Evolutionary conservation across 2,329 filamentous ascomycete genomes (phyloP).

Genomic region (Escovopsis sp.): DNA sequence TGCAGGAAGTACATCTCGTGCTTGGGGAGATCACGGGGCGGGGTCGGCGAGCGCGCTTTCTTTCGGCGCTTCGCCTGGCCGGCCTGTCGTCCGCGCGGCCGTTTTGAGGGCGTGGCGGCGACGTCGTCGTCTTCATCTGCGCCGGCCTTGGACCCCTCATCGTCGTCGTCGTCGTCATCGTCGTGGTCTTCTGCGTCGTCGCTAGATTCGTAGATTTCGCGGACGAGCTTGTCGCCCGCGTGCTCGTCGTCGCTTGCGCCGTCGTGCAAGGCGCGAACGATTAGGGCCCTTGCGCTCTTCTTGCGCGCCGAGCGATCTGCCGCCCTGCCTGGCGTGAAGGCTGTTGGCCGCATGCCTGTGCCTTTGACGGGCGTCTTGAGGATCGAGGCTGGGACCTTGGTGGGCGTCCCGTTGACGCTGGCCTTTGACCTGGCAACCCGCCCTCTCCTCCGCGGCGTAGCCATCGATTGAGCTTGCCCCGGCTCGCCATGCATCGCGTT

Average conservation of each 20-base stretch:
- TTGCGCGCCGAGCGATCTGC: slow-evolving; percentile 74
- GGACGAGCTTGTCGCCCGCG: slow-evolving; percentile 7
- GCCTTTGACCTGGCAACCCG: slow-evolving; percentile 19
- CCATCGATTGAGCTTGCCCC: background rate
- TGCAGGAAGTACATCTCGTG: slow-evolving; percentile 92
- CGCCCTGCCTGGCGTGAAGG: slow-evolving; percentile 49
- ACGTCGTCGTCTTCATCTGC: slow-evolving; percentile 13
- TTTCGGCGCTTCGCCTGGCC: slow-evolving; percentile 7
- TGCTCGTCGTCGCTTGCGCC: slow-evolving; percentile 50
- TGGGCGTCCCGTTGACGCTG: slow-evolving; percentile 17
- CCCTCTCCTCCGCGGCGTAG: slow-evolving; percentile 21
- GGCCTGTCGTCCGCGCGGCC: slow-evolving; percentile 8
- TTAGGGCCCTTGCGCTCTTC: slow-evolving; percentile 66
- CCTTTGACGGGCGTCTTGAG: slow-evolving; percentile 25
- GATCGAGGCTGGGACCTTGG: slow-evolving; percentile 11
- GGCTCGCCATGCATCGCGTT: background rate
- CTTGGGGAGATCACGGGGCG: slow-evolving; percentile 65
- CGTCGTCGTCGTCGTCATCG: slow-evolving; percentile 34
- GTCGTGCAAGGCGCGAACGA: slow-evolving; percentile 53
- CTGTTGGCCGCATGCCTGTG: slow-evolving; percentile 13
- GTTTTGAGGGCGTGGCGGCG: slow-evolving; percentile 30
- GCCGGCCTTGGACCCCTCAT: slow-evolving; percentile 8
- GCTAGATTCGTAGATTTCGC: slow-evolving; percentile 33
- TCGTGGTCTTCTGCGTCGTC: slow-evolving; percentile 59
- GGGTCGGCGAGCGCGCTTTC: slow-evolving; percentile 50